A percentile compares a stretch with the other conserved stretches of the same genome.
Conservation (phyloP, 2,329 filamentous ascomycete genomes). For the Fusarium nygamai region DNA sequence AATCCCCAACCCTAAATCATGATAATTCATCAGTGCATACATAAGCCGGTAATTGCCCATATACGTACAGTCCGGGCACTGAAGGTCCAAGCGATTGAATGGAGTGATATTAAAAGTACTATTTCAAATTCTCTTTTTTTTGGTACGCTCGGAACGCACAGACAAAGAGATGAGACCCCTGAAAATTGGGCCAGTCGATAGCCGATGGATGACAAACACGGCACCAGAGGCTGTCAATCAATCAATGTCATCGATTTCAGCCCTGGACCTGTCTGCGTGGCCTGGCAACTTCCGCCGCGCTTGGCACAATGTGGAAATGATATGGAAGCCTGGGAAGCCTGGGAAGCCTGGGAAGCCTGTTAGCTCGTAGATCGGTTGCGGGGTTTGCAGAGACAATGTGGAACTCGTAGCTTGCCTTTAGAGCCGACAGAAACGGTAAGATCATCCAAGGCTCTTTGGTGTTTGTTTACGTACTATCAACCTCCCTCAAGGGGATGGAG, state of each 20-base stretch:
- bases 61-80: neutral
- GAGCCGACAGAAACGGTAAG: constrained; percentile 16
- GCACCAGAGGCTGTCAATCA: constrained; percentile 14
- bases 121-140: neutral
- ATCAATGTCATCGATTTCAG: constrained; percentile 7
- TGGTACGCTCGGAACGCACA: neutral
- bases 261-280: neutral
- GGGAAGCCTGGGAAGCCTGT: constrained; percentile 11
- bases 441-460: constrained; percentile 7
- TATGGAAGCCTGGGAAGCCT: constrained; percentile 9
- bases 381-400: constrained; percentile 25
- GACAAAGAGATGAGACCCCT: constrained; percentile 7
- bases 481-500: constrained; percentile 4
- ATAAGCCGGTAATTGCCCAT: neutral
- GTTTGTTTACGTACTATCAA: constrained; percentile 9
- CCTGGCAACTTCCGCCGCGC: constrained; percentile 2
- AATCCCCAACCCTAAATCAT: constrained; percentile 3
- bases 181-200: neutral
- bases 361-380: constrained; percentile 25
- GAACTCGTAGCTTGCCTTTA: constrained; percentile 9
- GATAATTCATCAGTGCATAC: neutral
- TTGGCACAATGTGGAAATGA: constrained; percentile 16
- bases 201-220: neutral
- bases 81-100: neutral
- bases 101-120: neutral